These are phyloP conservation scores for Rutstroemia sp. DNA, from an alignment of 2,329 filamentous ascomycete species.

Conservation along the genomic window DNA sequence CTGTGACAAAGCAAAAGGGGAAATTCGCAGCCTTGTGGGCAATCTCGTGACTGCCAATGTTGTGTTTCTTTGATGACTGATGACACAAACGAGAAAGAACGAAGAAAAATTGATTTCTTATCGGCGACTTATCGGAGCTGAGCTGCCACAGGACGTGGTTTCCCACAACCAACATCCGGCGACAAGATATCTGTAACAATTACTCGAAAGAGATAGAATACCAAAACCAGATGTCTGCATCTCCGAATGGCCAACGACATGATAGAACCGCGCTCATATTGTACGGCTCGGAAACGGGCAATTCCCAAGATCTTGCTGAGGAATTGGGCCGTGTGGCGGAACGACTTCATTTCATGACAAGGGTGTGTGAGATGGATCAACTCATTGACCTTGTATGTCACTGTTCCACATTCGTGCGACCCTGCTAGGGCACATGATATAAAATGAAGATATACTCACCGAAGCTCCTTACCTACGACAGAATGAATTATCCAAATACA, in stretches of 20 bases:
- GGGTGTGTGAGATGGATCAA: conserved; percentile 66
- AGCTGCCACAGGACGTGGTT: too few species aligned
- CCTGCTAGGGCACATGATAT: not conserved
- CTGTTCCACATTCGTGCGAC: conserved; percentile 3
- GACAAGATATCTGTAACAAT: too few species aligned
- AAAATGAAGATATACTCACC: not conserved
- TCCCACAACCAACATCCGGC: too few species aligned
- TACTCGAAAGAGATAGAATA: too few species aligned
- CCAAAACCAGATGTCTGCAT: not conserved
- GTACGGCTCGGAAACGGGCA: conserved; percentile 94
- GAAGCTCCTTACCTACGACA: conserved; percentile 21
- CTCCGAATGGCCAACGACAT: conserved; percentile 19
- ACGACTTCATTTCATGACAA: conserved; percentile 70
- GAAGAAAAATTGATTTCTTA: not conserved
- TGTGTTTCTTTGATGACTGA: too few species aligned
- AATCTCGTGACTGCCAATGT: too few species aligned
- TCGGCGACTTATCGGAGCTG: too few species aligned
- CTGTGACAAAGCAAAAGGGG: too few species aligned
- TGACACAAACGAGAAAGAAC: not conserved
- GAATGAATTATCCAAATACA: conserved; percentile 44
- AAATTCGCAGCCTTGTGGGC: too few species aligned
- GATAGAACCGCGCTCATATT: conserved; percentile 59
- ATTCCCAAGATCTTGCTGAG: conserved; percentile 83
- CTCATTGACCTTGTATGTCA: conserved; percentile 62
- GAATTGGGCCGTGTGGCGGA: conserved; percentile 70